Percentiles rank a stretch among this genome's conserved stretches.
phyloP scores from a whole-genome alignment of 2,329 filamentous ascomycete species.

The Clarireedia homoeocarpa region DNA sequence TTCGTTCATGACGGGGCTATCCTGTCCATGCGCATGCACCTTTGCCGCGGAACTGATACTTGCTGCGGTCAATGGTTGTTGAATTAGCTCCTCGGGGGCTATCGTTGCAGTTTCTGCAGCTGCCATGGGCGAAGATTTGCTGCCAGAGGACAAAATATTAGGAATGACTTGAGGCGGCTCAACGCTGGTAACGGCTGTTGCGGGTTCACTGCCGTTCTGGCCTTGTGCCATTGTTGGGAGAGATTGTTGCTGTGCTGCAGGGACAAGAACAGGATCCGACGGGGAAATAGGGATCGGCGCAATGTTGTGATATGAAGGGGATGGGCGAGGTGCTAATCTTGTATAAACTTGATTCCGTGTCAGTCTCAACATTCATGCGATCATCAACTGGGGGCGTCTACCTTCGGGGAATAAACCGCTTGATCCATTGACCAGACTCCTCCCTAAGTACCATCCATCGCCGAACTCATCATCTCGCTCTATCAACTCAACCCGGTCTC shows the following conservation, averaged over 20 bases:
- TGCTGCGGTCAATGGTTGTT: slow-evolving; percentile 28
- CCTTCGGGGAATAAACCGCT: slow-evolving; percentile 80
- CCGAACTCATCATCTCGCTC: slow-evolving; percentile 85
- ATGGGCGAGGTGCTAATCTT: slow-evolving; percentile 27
- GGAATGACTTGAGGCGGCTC: not conserved
- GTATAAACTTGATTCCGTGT: slow-evolving; percentile 28
- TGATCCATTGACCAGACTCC: slow-evolving; percentile 64
- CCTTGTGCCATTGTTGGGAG: not conserved
- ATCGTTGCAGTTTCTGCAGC: not conserved
- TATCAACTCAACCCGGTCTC: slow-evolving; percentile 74
- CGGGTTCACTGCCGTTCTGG: not conserved
- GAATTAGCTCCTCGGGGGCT: slow-evolving; percentile 19
- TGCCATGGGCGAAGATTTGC: not conserved
- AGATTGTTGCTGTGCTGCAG: slow-evolving; percentile 2
- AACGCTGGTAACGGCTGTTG: not conserved
- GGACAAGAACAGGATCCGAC: slow-evolving; percentile 7
- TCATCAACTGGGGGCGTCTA: slow-evolving; percentile 29
- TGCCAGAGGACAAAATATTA: not conserved
- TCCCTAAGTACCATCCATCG: slow-evolving; percentile 77
- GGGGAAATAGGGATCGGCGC: slow-evolving; percentile 14
- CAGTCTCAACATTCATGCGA: slow-evolving; percentile 9
- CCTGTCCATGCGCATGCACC: slow-evolving; percentile 38
- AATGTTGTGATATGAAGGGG: slow-evolving; percentile 24
- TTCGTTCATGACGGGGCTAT: slow-evolving; percentile 82
- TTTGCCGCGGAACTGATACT: slow-evolving; percentile 39